phyloP scores from a whole-genome alignment of 2,329 filamentous ascomycete genomes.

The Microcyclosporella mali region DNA sequence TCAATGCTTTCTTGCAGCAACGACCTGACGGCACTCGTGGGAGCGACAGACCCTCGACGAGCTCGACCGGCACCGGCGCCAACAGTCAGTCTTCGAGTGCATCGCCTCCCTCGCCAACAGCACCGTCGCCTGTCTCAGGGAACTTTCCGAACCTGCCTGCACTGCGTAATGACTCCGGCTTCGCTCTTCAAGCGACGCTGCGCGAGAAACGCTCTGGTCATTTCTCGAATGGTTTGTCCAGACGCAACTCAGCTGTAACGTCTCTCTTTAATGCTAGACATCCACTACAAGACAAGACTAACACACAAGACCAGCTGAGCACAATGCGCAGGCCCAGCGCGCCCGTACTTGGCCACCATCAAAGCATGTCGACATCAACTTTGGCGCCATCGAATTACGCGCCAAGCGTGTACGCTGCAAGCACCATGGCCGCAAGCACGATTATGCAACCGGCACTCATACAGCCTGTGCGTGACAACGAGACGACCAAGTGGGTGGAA shows the following conservation, averaged over 20 bases:
- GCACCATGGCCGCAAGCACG: conserved; percentile 77
- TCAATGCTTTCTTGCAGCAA: conserved; percentile 84
- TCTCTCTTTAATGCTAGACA: conserved; percentile 25
- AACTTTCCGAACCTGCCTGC: conserved; percentile 73
- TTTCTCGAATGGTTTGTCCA: conserved; percentile 58
- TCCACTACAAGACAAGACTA: conserved; percentile 27
- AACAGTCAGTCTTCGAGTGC: conserved; percentile 31
- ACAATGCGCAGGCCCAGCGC: conserved; percentile 57
- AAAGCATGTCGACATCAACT: conserved; percentile 62
- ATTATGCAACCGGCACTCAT: conserved; percentile 81
- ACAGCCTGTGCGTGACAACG: conserved; percentile 71
- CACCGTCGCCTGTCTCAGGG: conserved; percentile 74
- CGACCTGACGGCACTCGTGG: conserved; percentile 56
- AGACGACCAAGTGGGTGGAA: conserved; percentile 76
- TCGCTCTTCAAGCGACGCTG: conserved; percentile 75
- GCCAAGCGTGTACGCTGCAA: conserved; percentile 76
- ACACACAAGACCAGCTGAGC: conserved; percentile 42
- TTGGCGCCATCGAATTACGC: conserved; percentile 54
- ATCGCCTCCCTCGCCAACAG: conserved; percentile 58
- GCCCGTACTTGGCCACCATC: conserved; percentile 53
- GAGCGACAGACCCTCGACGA: conserved; percentile 71
- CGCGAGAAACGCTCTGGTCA: conserved; percentile 92
- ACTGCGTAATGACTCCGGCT: conserved; percentile 88
- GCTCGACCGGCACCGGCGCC: conserved; percentile 43
- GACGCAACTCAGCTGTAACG: conserved; percentile 74